A percentile compares a stretch with the other conserved stretches of the same genome.
Conservation (phyloP, 179 eudicot genomes). For the Actinidia arguta region DNA sequence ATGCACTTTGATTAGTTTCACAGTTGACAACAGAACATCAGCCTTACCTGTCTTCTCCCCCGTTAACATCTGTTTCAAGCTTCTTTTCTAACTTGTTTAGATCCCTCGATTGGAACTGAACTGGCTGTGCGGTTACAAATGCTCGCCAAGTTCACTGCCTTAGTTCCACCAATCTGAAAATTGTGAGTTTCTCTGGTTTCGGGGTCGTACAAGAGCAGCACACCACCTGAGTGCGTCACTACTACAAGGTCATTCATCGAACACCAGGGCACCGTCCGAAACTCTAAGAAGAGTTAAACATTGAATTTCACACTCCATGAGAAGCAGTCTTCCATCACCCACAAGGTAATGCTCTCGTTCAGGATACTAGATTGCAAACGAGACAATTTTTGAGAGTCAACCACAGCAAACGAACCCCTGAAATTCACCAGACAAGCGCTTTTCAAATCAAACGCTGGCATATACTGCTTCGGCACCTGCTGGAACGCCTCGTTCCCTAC, state of each 20-base stretch:
- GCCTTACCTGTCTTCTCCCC: too few relatives aligned
- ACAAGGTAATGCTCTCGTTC: not conserved
- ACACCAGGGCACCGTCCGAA: not conserved
- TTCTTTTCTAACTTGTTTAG: not conserved
- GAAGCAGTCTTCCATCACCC: not conserved
- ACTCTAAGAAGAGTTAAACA: too few relatives aligned
- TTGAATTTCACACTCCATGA: not conserved
- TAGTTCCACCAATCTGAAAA: not conserved
- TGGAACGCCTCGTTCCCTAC: not conserved
- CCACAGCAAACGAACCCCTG: not conserved
- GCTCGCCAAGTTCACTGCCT: not conserved
- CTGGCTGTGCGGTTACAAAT: not conserved
- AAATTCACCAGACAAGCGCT: not conserved
- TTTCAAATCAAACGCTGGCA: not conserved
- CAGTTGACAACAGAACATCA: too few relatives aligned
- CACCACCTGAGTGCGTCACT: not conserved
- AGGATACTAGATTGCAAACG: not conserved
- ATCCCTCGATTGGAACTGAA: not conserved
- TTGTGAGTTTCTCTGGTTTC: not conserved
- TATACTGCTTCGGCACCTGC: not conserved
- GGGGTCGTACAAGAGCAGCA: not conserved
- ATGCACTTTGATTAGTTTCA: too few relatives aligned
- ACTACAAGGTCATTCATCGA: not conserved
- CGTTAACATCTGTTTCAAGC: too few relatives aligned
- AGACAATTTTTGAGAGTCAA: too few relatives aligned